Conservation (phyloP, 129 eudicot genomes). For the Mikania micrantha region DNA sequence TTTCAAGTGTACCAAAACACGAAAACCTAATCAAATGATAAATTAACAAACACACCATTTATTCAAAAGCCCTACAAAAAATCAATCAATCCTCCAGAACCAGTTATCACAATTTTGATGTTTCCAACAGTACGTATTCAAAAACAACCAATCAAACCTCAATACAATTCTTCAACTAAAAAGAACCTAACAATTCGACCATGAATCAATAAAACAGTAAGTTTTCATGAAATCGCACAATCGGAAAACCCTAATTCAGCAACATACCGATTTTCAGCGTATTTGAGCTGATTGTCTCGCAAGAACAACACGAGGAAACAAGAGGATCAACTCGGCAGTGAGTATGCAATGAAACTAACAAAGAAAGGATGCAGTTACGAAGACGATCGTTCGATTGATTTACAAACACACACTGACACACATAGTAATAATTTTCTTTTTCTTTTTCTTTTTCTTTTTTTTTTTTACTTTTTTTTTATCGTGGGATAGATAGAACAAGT, state of each 20-base stretch:
- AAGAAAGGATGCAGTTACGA: background rate
- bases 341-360: background rate
- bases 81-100: background rate
- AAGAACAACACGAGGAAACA: too few relatives aligned
- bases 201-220: too few relatives aligned
- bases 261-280: background rate
- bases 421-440: background rate
- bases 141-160: background rate
- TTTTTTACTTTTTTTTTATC: background rate
- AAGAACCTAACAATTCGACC: background rate
- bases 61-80: background rate
- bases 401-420: background rate
- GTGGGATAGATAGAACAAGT: slow-evolving; percentile 20
- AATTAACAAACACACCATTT: slow-evolving; percentile 1
- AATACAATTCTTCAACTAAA: background rate
- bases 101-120: background rate
- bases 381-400: slow-evolving; percentile 19
- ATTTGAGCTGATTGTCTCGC: too few relatives aligned
- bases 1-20: background rate
- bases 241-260: too few relatives aligned
- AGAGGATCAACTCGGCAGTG: background rate
- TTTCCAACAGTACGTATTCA: background rate
- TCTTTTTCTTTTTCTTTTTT: too few relatives aligned
- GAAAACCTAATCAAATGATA: slow-evolving; percentile 12
- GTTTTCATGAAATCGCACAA: too few relatives aligned